Base-by-base conservation (phyloP, 2,329 filamentous ascomycete genomes). In the Elsinoe ampelina region DNA sequence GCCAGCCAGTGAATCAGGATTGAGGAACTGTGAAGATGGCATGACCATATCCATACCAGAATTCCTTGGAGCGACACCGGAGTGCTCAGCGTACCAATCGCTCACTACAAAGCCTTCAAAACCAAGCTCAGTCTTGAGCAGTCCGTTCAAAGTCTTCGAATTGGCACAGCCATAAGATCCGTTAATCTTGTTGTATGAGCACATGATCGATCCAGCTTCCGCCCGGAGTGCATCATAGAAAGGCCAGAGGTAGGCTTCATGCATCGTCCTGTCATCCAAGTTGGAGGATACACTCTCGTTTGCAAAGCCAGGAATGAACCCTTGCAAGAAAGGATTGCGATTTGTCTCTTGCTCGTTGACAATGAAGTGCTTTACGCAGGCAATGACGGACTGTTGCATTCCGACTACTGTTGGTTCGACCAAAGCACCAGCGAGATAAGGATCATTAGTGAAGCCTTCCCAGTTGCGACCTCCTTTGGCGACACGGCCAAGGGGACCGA, bases 401-500 rank as follows among this genome's bases (percentile, higher is more conserved):
- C 80, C 80, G 72, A 13, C 42, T 58, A 83, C 77, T 1, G 78
- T 81, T 59, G 77, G 65, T 1, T 74, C 72, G 15, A 71, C 79
- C 2, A 74, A 74, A 56, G 77, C 68, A 0, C 72, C 80, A 61
- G 81, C 77, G 17, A 89, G 75, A 3, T 80, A 80, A 0, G 86
- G 85, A 65, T 90, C 86, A 1, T 79, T 72, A 1, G 84, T 85
- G 63, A 89, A 89, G 0, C 81, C 81, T 65, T 90, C 86, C 85
- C 85, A 89, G 63, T 80, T 86, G n/a, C 86, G 79, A 2, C 68
- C 68, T 13, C 83, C 85, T 50, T 81, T 77, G 0, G 86, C 85
- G 63, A 88, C 86, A 8, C 85, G 78, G 1, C 86, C 86, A 2
- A 89, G 68, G 1, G 86, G 80, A 0, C 85, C 85, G 26, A 88